phyloP scores from a whole-genome alignment of 352 stramenopile genomes.

The Globisporangium apiculatum region DNA sequence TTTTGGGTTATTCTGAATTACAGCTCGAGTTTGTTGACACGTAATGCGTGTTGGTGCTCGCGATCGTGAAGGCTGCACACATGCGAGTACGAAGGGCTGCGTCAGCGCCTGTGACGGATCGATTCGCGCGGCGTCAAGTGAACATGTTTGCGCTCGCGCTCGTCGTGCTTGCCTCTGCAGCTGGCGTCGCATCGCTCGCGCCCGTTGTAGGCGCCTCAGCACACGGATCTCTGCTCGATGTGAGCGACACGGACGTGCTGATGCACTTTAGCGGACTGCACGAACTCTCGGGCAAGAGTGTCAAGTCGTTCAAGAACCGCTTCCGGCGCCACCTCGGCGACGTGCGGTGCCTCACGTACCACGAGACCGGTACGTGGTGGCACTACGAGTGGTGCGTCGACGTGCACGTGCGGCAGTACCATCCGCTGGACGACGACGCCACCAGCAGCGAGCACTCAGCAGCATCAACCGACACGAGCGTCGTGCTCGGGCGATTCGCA shows the following conservation, averaged over 20 bases:
- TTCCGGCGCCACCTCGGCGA: conserved; percentile 47
- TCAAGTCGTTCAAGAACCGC: conserved; percentile 62
- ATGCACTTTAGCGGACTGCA: conserved; percentile 47
- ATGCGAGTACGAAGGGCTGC: background rate
- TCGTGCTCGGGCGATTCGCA: conserved; percentile 39
- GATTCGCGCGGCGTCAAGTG: background rate
- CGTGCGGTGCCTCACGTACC: conserved; percentile 47
- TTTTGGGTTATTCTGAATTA: too few species aligned
- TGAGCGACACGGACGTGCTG: conserved; percentile 4
- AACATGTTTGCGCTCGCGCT: background rate
- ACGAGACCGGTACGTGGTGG: conserved; percentile 65
- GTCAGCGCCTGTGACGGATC: background rate
- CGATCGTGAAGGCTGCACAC: background rate
- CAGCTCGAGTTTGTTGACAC: too few species aligned
- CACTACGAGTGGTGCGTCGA: conserved; percentile 84
- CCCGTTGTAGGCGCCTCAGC: background rate
- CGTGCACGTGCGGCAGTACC: conserved; percentile 61
- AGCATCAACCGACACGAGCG: conserved; percentile 13
- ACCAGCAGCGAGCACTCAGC: background rate
- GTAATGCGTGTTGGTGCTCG: too few species aligned
- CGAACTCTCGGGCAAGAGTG: conserved; percentile 53
- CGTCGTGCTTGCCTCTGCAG: background rate
- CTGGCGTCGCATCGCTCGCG: conserved; percentile 6
- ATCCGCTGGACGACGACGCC: conserved; percentile 13
- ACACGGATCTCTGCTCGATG: background rate